Conservation (phyloP, 306 rosid genomes). For the Pterocarpus macrocarpus region DNA sequence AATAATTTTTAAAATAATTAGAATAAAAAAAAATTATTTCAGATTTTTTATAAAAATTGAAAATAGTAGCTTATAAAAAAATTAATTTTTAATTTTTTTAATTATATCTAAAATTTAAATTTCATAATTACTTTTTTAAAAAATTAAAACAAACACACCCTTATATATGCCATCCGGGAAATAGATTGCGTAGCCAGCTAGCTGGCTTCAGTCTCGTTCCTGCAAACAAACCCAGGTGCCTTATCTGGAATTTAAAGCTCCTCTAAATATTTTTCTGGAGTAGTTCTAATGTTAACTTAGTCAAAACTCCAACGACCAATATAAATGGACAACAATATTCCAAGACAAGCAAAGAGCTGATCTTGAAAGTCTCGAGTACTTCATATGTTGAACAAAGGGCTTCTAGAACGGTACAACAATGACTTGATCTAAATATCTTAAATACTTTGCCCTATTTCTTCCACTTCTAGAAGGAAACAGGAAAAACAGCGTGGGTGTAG, state of each 20-base stretch:
- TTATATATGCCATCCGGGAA: too few species aligned
- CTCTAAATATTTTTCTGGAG: background rate
- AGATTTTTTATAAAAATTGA: too few species aligned
- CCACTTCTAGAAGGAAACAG: background rate
- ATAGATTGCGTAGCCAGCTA: background rate
- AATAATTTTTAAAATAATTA: too few species aligned
- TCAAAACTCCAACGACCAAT: slow-evolving; percentile 1
- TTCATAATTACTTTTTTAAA: too few species aligned
- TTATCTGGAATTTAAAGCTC: background rate
- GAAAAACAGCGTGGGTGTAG: background rate
- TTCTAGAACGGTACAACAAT: background rate
- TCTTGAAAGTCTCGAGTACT: background rate
- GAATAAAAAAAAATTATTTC: too few species aligned
- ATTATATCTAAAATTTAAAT: too few species aligned
- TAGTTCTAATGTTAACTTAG: background rate
- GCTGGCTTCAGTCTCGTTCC: background rate
- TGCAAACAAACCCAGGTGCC: background rate
- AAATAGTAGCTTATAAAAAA: too few species aligned
- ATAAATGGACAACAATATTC: background rate
- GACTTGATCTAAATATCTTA: background rate
- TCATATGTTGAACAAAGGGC: background rate
- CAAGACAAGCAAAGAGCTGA: slow-evolving; percentile 13
- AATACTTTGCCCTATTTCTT: background rate
- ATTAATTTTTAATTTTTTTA: too few species aligned
- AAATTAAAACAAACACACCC: too few species aligned